Conservation (phyloP, 192 early-diverging fungal genomes). For the Spinellus fusiger region DNA sequence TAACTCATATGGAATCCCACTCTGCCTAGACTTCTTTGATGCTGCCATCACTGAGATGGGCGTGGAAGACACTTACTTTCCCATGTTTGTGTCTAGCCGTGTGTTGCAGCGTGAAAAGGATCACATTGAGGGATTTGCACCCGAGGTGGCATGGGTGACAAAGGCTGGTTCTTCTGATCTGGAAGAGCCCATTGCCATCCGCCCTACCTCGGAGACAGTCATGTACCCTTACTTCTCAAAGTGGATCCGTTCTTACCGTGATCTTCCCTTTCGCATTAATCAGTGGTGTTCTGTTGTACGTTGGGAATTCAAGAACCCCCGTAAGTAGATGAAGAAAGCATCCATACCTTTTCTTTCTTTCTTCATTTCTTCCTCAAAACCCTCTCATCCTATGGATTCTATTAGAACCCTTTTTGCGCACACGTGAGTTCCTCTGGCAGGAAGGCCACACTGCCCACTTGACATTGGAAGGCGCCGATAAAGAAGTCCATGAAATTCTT, state of each 20-base stretch:
- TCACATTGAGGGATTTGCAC: conserved; percentile 98
- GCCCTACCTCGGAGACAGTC: conserved; percentile 98
- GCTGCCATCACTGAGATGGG: conserved; percentile 84
- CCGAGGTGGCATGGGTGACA: conserved; percentile 99
- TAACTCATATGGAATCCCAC: not conserved
- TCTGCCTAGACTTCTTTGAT: conserved; percentile 77
- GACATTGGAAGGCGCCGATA: conserved; percentile 80
- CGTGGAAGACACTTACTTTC: conserved; percentile 98
- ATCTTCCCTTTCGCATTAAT: conserved; percentile 94
- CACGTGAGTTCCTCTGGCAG: conserved; percentile 99
- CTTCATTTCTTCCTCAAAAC: too few relatives aligned
- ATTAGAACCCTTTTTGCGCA: conserved; percentile 91
- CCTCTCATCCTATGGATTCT: not conserved
- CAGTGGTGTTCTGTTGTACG: conserved; percentile 99
- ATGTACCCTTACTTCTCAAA: conserved; percentile 99
- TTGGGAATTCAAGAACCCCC: conserved; percentile 99
- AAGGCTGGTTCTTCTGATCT: conserved; percentile 88
- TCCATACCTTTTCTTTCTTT: not conserved
- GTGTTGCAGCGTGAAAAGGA: conserved; percentile 96
- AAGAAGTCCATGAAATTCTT: conserved; percentile 85
- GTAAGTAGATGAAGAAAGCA: conserved; percentile 36
- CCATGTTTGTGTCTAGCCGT: conserved; percentile 93
- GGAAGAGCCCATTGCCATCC: conserved; percentile 95
- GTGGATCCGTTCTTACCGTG: conserved; percentile 96
- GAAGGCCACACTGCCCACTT: conserved; percentile 98